Percentiles rank a stretch among this genome's conserved stretches.
Conservation (phyloP, 768 basidiomycete species). For the Rhodotorula toruloides region DNA sequence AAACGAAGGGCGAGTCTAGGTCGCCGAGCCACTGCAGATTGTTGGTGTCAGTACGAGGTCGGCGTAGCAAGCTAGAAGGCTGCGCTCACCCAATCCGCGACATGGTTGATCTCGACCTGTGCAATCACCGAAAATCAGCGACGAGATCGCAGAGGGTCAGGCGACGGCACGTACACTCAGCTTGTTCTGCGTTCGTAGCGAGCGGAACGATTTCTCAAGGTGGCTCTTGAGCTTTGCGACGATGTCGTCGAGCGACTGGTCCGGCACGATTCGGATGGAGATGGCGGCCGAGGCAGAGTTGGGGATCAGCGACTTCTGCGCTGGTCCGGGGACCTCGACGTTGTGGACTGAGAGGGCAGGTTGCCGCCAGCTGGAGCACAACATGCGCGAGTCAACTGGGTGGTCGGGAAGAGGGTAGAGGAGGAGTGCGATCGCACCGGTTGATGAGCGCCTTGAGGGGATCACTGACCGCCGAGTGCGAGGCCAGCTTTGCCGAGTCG, state of each 20-base stretch:
- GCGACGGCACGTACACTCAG: conserved; percentile 57
- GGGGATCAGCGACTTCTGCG: conserved; percentile 69
- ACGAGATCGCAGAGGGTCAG: neutral
- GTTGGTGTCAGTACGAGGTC: neutral
- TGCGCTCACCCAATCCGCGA: conserved; percentile 65
- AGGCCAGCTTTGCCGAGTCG: conserved; percentile 1
- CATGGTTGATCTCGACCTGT: conserved; percentile 72
- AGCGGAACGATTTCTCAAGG: conserved; percentile 58
- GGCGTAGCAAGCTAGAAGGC: neutral
- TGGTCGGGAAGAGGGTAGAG: neutral
- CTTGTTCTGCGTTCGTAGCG: conserved; percentile 62
- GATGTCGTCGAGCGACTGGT: conserved; percentile 73
- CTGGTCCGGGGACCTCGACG: conserved; percentile 74
- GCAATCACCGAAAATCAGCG: too few relatives aligned
- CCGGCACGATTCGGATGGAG: conserved; percentile 88
- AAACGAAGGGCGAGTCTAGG: conserved; percentile 77
- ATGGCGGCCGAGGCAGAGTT: conserved; percentile 74
- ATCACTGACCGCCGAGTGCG: conserved; percentile 23
- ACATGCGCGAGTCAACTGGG: neutral
- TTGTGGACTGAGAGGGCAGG: conserved; percentile 85
- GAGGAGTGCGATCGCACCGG: neutral
- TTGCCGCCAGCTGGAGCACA: conserved; percentile 66
- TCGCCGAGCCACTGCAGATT: conserved; percentile 72
- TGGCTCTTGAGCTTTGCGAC: conserved; percentile 59
- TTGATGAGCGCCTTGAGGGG: conserved; percentile 31